phyloP scores from a whole-genome alignment of 176 grass and related monocot species.

The Lolium perenne region DNA sequence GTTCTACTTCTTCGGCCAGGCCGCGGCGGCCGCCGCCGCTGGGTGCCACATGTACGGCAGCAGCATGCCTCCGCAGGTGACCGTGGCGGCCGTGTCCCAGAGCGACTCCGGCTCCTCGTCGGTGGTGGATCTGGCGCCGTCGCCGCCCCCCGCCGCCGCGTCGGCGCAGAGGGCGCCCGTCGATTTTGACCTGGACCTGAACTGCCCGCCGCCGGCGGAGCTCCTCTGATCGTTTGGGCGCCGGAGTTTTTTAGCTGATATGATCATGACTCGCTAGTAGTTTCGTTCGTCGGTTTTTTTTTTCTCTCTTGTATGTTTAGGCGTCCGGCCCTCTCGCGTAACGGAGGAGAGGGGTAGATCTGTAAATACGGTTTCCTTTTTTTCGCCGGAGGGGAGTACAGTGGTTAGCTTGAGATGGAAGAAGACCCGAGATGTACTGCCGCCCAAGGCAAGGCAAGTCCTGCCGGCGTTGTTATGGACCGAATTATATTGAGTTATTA shows the following conservation, averaged over 20 bases:
- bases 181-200: constrained; percentile 80
- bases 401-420: background rate
- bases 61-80: background rate
- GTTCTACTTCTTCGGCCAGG: constrained; percentile 64
- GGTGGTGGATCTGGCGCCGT: constrained; percentile 59
- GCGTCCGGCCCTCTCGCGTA: background rate
- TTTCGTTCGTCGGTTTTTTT: background rate
- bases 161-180: constrained; percentile 30
- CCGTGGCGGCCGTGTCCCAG: constrained; percentile 45
- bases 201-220: constrained; percentile 69
- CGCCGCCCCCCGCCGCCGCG: constrained; percentile 31
- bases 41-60: constrained; percentile 45
- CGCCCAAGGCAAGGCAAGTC: constrained; percentile 30
- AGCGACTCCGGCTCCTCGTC: constrained; percentile 91
- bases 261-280: constrained; percentile 37
- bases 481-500: constrained; percentile 41
- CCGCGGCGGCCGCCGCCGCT: background rate
- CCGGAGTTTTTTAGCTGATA: constrained; percentile 39
- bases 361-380: constrained; percentile 64
- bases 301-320: constrained; percentile 4
- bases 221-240: constrained; percentile 39
- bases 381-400: constrained; percentile 37
- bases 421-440: constrained; percentile 26
- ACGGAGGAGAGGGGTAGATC: background rate
- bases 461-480: constrained; percentile 53